Evolutionary conservation across 331 rosid genomes (phyloP).

Genomic region (Stylosanthes scabra): DNA sequence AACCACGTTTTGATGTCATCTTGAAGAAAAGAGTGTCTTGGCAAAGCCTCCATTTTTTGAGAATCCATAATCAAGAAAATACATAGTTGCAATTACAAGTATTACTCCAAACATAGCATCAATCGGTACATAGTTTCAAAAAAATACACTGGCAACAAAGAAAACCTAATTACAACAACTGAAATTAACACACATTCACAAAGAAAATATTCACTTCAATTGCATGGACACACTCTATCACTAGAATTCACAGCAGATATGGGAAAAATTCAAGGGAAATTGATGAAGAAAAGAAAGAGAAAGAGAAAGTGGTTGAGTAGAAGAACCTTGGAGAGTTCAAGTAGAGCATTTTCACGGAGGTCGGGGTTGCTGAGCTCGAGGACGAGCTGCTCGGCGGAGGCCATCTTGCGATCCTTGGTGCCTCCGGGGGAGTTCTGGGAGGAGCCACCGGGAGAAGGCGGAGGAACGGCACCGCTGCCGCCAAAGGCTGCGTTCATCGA

Average conservation of each 20-base stretch:
- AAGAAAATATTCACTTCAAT: not conserved
- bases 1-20: too few relatives aligned
- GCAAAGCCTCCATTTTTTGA: too few relatives aligned
- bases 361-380: slow-evolving; percentile 92
- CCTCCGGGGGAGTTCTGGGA: slow-evolving; percentile 38
- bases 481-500: slow-evolving; percentile 31
- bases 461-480: slow-evolving; percentile 19
- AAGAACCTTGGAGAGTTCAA: slow-evolving; percentile 90
- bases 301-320: not conserved
- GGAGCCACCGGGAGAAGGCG: slow-evolving; percentile 42
- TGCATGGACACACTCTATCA: not conserved
- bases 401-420: slow-evolving; percentile 79
- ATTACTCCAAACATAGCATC: not conserved
- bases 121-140: not conserved
- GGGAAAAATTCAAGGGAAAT: not conserved
- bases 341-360: slow-evolving; percentile 92
- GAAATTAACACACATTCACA: not conserved
- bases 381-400: slow-evolving; percentile 89
- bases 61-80: too few relatives aligned
- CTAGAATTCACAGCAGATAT: not conserved
- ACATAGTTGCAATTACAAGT: too few relatives aligned
- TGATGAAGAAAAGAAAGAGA: not conserved
- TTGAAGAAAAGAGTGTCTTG: too few relatives aligned
- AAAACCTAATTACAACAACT: slow-evolving; percentile 4
- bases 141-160: too few relatives aligned